Conservation (phyloP, 805 yeast species). For the Candida multigemmis region DNA sequence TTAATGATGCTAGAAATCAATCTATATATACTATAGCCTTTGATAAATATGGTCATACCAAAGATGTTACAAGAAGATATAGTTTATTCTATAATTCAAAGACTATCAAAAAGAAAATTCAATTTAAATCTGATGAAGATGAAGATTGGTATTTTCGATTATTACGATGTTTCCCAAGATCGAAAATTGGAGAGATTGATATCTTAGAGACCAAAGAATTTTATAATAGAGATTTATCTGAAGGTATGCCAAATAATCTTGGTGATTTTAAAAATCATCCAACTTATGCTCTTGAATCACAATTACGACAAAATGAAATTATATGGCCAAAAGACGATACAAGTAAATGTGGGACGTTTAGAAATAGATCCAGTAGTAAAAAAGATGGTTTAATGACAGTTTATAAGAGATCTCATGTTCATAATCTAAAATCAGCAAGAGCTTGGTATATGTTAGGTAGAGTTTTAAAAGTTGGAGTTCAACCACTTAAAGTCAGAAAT, state of each 20-base stretch:
- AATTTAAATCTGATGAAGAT: conserved; percentile 43
- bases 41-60: conserved; percentile 53
- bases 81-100: conserved; percentile 63
- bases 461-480: conserved; percentile 58
- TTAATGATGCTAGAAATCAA: conserved; percentile 45
- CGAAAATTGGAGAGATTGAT: conserved; percentile 26
- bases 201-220: conserved; percentile 55
- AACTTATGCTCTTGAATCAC: conserved; percentile 68
- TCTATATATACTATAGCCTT: conserved; percentile 72
- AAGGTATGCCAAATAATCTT: conserved; percentile 81
- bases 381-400: conserved; percentile 40
- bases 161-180: conserved; percentile 20
- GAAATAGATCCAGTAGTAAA: conserved; percentile 23
- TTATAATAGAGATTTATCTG: conserved; percentile 50
- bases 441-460: conserved; percentile 86
- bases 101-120: conserved; percentile 64
- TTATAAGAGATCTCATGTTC: conserved; percentile 59
- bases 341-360: conserved; percentile 59
- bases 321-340: conserved; percentile 51
- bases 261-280: conserved; percentile 88
- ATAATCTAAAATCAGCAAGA: conserved; percentile 57
- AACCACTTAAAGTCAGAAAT: conserved; percentile 45
- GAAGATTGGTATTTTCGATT: conserved; percentile 53
- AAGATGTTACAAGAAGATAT: conserved; percentile 84
- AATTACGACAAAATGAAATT: conserved; percentile 64